Evolutionary conservation across 2,329 filamentous ascomycete genomes (phyloP).

Genomic region (Myotisia sp.): DNA sequence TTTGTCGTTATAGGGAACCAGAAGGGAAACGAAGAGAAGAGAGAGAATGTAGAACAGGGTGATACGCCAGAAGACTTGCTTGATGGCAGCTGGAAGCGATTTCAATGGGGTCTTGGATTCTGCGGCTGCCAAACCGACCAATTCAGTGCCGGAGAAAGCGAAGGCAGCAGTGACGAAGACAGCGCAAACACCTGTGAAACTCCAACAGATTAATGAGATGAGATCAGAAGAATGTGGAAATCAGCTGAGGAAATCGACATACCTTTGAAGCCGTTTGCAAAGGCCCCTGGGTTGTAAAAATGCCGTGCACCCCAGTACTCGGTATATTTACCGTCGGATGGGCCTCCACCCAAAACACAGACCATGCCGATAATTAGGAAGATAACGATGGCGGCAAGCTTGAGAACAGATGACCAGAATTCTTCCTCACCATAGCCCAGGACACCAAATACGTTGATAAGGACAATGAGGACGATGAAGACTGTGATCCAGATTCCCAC

Average conservation of each 20-base stretch:
- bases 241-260: background rate
- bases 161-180: slow-evolving; percentile 46
- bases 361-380: slow-evolving; percentile 79
- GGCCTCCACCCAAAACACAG: slow-evolving; percentile 31
- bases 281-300: slow-evolving; percentile 33
- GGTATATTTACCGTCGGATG: slow-evolving; percentile 20
- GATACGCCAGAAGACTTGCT: slow-evolving; percentile 40
- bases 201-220: background rate
- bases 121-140: slow-evolving; percentile 40
- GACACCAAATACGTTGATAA: slow-evolving; percentile 70
- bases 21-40: slow-evolving; percentile 33
- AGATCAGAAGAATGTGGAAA: background rate
- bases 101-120: slow-evolving; percentile 40
- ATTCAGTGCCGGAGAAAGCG: slow-evolving; percentile 42
- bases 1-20: slow-evolving; percentile 28
- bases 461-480: slow-evolving; percentile 56
- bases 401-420: slow-evolving; percentile 66
- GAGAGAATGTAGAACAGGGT: slow-evolving; percentile 37
- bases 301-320: slow-evolving; percentile 22
- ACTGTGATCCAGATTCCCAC: slow-evolving; percentile 46
- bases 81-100: slow-evolving; percentile 35
- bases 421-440: slow-evolving; percentile 75
- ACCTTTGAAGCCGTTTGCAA: slow-evolving; percentile 32
- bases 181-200: slow-evolving; percentile 38
- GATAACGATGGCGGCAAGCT: slow-evolving; percentile 65